Conservation (phyloP, 1,284 basidiomycete species). For the Cyathus olla region DNA sequence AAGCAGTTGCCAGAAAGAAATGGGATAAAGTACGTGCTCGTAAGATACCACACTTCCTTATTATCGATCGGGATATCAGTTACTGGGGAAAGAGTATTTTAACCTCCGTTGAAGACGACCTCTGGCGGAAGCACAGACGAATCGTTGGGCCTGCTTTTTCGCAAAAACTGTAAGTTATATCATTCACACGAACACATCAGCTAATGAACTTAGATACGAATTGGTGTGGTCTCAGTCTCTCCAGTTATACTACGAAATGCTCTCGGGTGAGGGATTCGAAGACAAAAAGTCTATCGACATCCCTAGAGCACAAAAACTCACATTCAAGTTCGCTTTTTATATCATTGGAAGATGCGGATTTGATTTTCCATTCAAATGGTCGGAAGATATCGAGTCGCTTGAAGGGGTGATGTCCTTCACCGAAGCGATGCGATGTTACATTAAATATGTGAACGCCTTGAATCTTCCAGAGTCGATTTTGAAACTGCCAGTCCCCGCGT, state of each 20-base stretch:
- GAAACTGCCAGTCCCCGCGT: slow-evolving; percentile 55
- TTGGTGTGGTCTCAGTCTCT: slow-evolving; percentile 57
- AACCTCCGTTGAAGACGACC: slow-evolving; percentile 52
- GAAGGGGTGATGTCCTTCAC: slow-evolving; percentile 57
- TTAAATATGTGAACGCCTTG: slow-evolving; percentile 36
- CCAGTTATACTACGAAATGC: slow-evolving; percentile 57
- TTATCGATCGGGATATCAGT: slow-evolving; percentile 31
- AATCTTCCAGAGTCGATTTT: slow-evolving; percentile 53
- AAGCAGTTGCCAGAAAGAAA: no score
- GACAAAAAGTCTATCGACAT: slow-evolving; percentile 47
- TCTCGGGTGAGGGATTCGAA: slow-evolving; percentile 53
- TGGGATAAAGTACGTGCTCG: slow-evolving; percentile 55
- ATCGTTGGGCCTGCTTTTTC: slow-evolving; percentile 63
- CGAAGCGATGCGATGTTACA: slow-evolving; percentile 53
- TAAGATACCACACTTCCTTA: slow-evolving; percentile 47
- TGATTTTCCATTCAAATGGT: slow-evolving; percentile 61
- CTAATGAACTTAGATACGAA: slow-evolving; percentile 51
- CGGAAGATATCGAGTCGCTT: slow-evolving; percentile 37
- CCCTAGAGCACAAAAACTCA: slow-evolving; percentile 49
- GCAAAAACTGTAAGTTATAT: slow-evolving; percentile 52
- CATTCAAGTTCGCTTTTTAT: slow-evolving; percentile 62
- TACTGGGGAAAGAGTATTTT: slow-evolving; percentile 60
- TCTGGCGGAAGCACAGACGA: slow-evolving; percentile 60
- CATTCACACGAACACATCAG: not conserved
- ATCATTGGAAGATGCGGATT: slow-evolving; percentile 60